phyloP scores from a whole-genome alignment of 2,329 filamentous ascomycete species.

The Parastagonospora avenae region DNA sequence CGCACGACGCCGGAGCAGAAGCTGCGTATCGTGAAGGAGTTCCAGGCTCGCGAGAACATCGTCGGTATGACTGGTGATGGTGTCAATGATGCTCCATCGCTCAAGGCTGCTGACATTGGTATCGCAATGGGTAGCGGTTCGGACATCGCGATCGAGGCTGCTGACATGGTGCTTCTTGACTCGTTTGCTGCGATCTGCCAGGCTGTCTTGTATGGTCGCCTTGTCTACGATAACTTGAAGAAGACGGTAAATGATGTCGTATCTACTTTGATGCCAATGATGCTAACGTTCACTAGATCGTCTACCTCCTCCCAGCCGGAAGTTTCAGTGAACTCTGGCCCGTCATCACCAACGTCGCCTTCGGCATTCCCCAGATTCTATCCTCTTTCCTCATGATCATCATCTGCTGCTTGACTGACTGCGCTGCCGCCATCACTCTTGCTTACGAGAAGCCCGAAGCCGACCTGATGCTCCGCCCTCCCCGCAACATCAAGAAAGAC shows the following conservation, averaged over 20 bases:
- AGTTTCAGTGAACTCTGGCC: conserved; percentile 78
- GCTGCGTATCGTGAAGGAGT: conserved; percentile 76
- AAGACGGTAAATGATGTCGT: conserved; percentile 57
- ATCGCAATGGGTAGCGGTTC: conserved; percentile 64
- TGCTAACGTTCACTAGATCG: conserved; percentile 48
- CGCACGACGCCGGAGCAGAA: conserved; percentile 78
- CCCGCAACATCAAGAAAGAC: conserved; percentile 71
- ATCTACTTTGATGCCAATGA: not conserved
- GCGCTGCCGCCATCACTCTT: conserved; percentile 65
- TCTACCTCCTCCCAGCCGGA: conserved; percentile 75
- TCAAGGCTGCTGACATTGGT: conserved; percentile 64
- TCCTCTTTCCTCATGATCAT: conserved; percentile 71
- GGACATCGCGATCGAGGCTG: conserved; percentile 66
- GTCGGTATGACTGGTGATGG: conserved; percentile 59
- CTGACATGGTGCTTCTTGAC: conserved; percentile 68
- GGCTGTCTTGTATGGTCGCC: conserved; percentile 72
- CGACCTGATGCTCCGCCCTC: conserved; percentile 72
- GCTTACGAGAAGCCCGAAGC: conserved; percentile 79
- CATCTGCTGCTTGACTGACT: conserved; percentile 74
- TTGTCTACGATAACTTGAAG: conserved; percentile 81
- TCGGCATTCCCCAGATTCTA: conserved; percentile 74
- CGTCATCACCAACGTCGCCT: conserved; percentile 72
- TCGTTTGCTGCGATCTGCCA: conserved; percentile 74
- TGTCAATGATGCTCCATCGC: conserved; percentile 58
- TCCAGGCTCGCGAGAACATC: conserved; percentile 65